phyloP scores from a whole-genome alignment of 164 flowering plant genomes.

The Vitis labrusca region DNA sequence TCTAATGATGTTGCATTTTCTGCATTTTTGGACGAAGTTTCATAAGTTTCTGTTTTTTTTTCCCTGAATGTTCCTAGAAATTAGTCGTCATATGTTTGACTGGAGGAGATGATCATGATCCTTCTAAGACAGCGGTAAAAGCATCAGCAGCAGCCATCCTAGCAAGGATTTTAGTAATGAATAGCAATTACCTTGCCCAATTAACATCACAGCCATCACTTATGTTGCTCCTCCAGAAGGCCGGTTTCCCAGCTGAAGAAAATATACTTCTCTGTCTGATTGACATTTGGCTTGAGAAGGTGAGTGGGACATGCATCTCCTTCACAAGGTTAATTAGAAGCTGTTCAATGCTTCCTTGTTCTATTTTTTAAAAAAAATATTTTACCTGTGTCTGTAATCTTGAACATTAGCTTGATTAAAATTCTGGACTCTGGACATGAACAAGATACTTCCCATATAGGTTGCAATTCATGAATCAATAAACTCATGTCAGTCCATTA shows the following conservation, averaged over 20 bases:
- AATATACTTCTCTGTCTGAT: constrained; percentile 81
- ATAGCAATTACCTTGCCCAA: constrained; percentile 78
- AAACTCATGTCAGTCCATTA: too few relatives aligned
- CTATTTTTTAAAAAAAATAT: neutral
- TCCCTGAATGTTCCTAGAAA: constrained; percentile 48
- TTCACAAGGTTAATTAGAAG: neutral
- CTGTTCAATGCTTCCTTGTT: neutral
- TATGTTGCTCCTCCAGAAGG: constrained; percentile 54
- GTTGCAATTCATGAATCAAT: too few relatives aligned
- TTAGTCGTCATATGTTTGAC: constrained; percentile 67
- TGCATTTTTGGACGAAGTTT: neutral
- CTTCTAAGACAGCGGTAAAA: constrained; percentile 74
- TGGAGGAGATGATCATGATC: constrained; percentile 86
- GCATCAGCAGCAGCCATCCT: constrained; percentile 81
- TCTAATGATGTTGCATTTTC: neutral
- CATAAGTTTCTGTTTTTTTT: neutral
- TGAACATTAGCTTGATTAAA: too few relatives aligned
- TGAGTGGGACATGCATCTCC: constrained; percentile 25
- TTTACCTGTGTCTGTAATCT: too few relatives aligned
- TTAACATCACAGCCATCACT: constrained; percentile 76
- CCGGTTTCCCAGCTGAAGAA: constrained; percentile 63
- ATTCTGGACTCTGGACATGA: too few relatives aligned
- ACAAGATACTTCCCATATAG: too few relatives aligned
- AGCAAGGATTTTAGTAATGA: constrained; percentile 87
- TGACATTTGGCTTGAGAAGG: constrained; percentile 96